Base-by-base conservation (phyloP, 331 rosid genomes). In the Malus hybrid region DNA sequence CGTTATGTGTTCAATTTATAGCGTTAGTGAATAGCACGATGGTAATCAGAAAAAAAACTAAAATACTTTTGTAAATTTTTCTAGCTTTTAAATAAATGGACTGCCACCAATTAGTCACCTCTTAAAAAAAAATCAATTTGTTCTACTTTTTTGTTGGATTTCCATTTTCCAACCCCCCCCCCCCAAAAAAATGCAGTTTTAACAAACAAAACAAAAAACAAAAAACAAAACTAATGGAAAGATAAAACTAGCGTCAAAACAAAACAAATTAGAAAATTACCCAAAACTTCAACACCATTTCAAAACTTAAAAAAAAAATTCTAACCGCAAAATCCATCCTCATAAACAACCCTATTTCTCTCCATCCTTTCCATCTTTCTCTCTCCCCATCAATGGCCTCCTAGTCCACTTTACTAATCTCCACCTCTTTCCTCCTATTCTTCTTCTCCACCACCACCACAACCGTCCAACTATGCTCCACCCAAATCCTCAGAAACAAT, bases 321-420 rank as follows among this genome's bases (percentile, higher is more conserved):
- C n/a, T 24, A 15, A 26, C 7, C 1, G 28, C 7, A 61, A 26
- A 61, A 61, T 60, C 69, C 69, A 14, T 6, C 44, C 44, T 36
- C 50, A 65, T 19, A 30, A 69, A 32, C 4, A 12, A 52, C 20
- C 14, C 66, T 0, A 4, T 48, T 26, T 28, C 7, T 61, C 68
- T 73, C 83, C 58, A 29, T 7, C 64, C 5, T 22, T n/a, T 8
- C 55, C 19, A 15, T 62, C 42, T 50, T 15, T 39, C 20, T 67
- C 4, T 56, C n/a, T 28, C 44, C 8, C 9, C 6, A 10, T 24
- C 9, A 50, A 79, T 79, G 83, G 83, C 66, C 57, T 79, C 36
- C 75, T 63, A 64, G 61, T 53, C 13, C 36, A 39, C 62, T 46
- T n/a, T 28, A 28, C 58, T 63, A 18, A 63, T 78, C 18, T 13